Evolutionary conservation across 2,329 filamentous ascomycete genomes (phyloP).

Genomic region (Ascochyta rabiei): DNA sequence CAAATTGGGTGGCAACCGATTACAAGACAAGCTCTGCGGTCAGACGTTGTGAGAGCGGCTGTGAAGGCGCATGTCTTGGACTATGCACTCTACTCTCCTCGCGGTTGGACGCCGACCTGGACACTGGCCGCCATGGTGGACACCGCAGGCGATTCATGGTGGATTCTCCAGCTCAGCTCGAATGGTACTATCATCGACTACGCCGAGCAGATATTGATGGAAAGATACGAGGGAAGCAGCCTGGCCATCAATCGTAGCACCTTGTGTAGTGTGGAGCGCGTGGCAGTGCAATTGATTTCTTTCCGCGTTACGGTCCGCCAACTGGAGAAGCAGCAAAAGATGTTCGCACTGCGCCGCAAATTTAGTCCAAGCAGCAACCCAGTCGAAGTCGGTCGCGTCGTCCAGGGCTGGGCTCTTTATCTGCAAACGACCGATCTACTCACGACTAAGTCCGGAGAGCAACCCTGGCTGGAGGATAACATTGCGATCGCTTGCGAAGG

Average conservation of each 20-base stretch:
- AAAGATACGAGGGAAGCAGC: conserved; percentile 26
- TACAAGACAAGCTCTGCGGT: conserved; percentile 35
- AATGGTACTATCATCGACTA: conserved; percentile 32
- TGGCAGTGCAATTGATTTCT: conserved; percentile 46
- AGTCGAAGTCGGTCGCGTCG: conserved; percentile 7
- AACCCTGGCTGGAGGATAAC: conserved; percentile 36
- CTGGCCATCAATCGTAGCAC: conserved; percentile 33
- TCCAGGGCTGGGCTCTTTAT: conserved; percentile 38
- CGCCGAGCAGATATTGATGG: conserved; percentile 38
- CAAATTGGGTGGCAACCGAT: conserved; percentile 69
- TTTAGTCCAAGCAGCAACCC: conserved; percentile 17
- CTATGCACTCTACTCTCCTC: conserved; percentile 72
- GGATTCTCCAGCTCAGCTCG: conserved; percentile 40
- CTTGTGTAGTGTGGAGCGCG: conserved; percentile 45
- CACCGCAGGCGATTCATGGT: conserved; percentile 46
- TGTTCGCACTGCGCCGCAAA: conserved; percentile 27
- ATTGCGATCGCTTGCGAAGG: conserved; percentile 43
- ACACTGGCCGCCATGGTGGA: conserved; percentile 64
- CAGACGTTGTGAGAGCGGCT: conserved; percentile 64
- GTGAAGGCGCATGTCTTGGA: conserved; percentile 66
- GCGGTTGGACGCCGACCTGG: conserved; percentile 76
- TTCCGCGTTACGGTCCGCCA: conserved; percentile 36
- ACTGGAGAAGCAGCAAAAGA: conserved; percentile 31
- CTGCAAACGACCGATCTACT: conserved; percentile 39
- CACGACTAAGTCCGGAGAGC: conserved; percentile 23